phyloP scores from a whole-genome alignment of 129 eudicot genomes.

The Helianthus tuberosus region DNA sequence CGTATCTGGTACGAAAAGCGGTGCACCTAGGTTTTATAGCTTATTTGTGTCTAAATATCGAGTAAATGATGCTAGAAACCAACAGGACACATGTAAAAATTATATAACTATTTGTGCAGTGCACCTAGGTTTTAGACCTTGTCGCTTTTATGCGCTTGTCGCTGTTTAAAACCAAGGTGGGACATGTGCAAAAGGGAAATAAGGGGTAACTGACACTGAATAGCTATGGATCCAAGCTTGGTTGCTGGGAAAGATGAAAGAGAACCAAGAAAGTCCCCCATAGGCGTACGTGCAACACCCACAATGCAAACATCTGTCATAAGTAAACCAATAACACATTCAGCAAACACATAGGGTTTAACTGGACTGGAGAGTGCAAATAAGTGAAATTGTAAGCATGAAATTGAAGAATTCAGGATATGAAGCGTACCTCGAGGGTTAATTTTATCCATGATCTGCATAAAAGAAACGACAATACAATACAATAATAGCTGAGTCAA shows the following conservation, averaged over 20 bases:
- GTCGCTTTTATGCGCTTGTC: too few species aligned
- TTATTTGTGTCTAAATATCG: too few species aligned
- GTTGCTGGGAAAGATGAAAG: conserved; percentile 86
- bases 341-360: background rate
- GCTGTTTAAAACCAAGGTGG: too few species aligned
- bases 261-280: conserved; percentile 89
- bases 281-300: conserved; percentile 89
- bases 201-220: conserved; percentile 17
- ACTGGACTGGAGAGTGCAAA: too few species aligned
- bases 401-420: background rate
- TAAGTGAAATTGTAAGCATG: background rate
- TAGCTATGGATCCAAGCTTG: conserved; percentile 85
- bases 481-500: background rate
- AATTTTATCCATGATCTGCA: conserved; percentile 23
- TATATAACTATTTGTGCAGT: too few species aligned
- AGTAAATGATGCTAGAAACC: too few species aligned
- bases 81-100: too few species aligned
- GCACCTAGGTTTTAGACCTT: too few species aligned
- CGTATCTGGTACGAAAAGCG: too few species aligned
- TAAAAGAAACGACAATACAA: background rate
- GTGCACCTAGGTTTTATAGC: too few species aligned
- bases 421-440: conserved; percentile 33
- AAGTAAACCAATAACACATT: background rate
- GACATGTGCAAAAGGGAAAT: background rate
- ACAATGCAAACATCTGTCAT: conserved; percentile 80